Evolutionary conservation across 257 asterid genomes (phyloP).

Genomic region (Leonotis leonurus): DNA sequence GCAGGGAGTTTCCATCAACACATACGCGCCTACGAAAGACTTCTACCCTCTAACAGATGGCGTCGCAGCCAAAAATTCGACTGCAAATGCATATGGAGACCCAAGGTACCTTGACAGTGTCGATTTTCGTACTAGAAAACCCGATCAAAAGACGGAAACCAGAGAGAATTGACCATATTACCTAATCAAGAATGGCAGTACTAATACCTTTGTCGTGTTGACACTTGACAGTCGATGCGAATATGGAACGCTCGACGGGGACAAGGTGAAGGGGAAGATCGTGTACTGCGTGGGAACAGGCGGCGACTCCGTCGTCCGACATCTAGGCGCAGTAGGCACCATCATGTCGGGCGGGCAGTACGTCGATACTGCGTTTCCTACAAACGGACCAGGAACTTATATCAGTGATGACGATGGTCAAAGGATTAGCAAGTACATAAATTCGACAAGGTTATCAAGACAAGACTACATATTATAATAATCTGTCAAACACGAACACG

Average conservation of each 20-base stretch:
- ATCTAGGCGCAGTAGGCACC: conserved; percentile 46
- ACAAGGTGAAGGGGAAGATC: conserved; percentile 58
- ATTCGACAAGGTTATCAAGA: conserved; percentile 69
- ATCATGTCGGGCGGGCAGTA: conserved; percentile 23
- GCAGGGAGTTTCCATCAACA: conserved; percentile 52
- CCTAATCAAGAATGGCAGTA: not conserved
- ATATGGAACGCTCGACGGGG: conserved; percentile 14
- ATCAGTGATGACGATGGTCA: conserved; percentile 26
- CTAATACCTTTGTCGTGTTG: no score
- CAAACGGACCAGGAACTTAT: conserved; percentile 26
- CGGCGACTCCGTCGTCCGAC: conserved; percentile 16
- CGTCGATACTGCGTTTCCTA: conserved; percentile 27
- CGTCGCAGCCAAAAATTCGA: conserved; percentile 23
- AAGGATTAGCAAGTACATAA: conserved; percentile 43
- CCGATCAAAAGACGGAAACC: no score
- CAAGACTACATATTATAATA: not conserved
- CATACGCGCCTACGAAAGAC: conserved; percentile 26
- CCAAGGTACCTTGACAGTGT: conserved; percentile 31
- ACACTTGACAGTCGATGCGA: conserved; percentile 48
- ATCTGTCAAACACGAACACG: no score
- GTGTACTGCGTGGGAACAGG: conserved; percentile 39
- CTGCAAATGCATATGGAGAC: conserved; percentile 15
- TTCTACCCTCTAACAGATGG: conserved; percentile 52
- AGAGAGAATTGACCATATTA: not conserved
- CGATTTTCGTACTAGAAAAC: no score